Conservation (phyloP, 495 filamentous ascomycete genomes). For the Neurospora pannonica region DNA sequence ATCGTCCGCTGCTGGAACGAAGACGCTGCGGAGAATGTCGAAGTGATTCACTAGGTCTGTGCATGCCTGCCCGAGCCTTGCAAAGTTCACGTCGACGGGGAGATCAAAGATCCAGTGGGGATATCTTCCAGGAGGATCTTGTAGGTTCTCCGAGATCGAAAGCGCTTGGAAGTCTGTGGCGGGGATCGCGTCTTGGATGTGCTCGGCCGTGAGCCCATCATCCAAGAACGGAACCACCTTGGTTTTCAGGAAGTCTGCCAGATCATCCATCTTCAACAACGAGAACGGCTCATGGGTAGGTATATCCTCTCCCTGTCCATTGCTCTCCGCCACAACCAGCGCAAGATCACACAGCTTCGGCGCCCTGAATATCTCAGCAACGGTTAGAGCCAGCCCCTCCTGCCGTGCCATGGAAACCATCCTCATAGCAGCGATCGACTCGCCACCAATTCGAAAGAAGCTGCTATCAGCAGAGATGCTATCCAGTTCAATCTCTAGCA, state of each 20-base stretch:
- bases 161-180: constrained; percentile 54
- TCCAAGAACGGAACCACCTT: background rate
- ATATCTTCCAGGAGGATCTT: background rate
- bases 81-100: constrained; percentile 43
- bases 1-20: constrained; percentile 34
- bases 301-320: background rate
- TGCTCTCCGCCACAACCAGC: background rate
- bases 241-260: background rate
- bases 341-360: constrained; percentile 41
- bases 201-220: background rate
- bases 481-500: constrained; percentile 15
- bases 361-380: constrained; percentile 40
- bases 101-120: constrained; percentile 38
- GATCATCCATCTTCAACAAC: background rate
- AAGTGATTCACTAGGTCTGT: constrained; percentile 33
- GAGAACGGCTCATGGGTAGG: background rate
- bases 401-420: constrained; percentile 47
- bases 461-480: constrained; percentile 44
- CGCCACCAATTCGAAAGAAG: constrained; percentile 58
- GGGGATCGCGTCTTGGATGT: constrained; percentile 39
- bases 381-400: constrained; percentile 42
- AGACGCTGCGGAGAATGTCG: constrained; percentile 56
- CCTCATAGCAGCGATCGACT: constrained; percentile 62
- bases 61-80: constrained; percentile 34
- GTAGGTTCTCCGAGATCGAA: constrained; percentile 46